Evolutionary conservation across 192 early-diverging fungal species (phyloP).

Genomic region (Backusella westeae): DNA sequence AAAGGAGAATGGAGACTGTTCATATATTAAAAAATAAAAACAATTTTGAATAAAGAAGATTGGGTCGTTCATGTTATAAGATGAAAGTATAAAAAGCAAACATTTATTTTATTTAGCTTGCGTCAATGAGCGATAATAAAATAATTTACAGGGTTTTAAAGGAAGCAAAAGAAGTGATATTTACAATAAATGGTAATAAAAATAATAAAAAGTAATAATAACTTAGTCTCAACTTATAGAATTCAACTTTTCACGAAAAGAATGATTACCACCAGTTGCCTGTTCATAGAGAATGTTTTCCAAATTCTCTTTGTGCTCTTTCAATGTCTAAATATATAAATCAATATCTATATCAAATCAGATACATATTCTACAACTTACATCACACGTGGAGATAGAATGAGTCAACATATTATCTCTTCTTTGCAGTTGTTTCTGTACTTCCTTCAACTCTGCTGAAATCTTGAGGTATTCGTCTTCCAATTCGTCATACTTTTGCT

Average conservation of each 20-base stretch:
- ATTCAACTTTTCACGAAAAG: neutral
- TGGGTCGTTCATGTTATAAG: neutral
- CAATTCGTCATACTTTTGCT: slow-evolving; percentile 2
- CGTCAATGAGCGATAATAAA: neutral
- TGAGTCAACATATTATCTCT: slow-evolving; percentile 35
- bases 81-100: neutral
- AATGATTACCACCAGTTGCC: slow-evolving; percentile 21
- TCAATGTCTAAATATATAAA: slow-evolving; percentile 17
- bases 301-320: slow-evolving; percentile 29
- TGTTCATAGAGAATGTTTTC: slow-evolving; percentile 34
- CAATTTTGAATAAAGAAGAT: neutral
- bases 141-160: neutral
- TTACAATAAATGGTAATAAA: neutral
- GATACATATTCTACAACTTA: neutral
- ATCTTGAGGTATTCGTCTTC: slow-evolving; percentile 20
- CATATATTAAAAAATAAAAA: neutral
- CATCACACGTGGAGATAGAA: slow-evolving; percentile 25
- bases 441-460: neutral
- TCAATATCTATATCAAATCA: neutral
- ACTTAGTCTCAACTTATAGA: neutral
- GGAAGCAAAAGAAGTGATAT: neutral
- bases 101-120: neutral
- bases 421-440: slow-evolving; percentile 23
- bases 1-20: neutral
- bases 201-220: neutral